Conservation (phyloP, 176 grass and related monocot species). For the Phyllostachys edulis region DNA sequence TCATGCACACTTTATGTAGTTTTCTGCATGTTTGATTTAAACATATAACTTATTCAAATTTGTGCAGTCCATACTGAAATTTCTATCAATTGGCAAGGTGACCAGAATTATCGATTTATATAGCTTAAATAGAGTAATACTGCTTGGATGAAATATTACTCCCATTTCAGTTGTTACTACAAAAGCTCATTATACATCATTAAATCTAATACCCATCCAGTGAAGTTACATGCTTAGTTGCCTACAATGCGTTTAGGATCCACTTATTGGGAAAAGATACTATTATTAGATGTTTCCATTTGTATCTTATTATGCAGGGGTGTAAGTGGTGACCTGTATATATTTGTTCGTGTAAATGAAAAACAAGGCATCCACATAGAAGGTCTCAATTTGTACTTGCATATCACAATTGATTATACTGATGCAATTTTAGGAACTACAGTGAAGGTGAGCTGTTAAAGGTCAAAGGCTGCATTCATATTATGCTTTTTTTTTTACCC, state of each 20-base stretch:
- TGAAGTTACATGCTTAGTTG: background rate
- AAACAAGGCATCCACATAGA: slow-evolving; percentile 74
- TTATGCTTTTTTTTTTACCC: background rate
- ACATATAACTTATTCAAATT: background rate
- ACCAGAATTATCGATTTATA: slow-evolving; percentile 4
- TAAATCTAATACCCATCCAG: background rate
- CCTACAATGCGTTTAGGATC: background rate
- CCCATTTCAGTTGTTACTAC: background rate
- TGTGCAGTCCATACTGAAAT: background rate
- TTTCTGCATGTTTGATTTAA: slow-evolving; percentile 22
- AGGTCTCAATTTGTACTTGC: slow-evolving; percentile 71
- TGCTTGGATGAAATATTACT: background rate
- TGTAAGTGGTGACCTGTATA: slow-evolving; percentile 65
- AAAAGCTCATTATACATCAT: background rate
- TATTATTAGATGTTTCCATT: slow-evolving; percentile 15
- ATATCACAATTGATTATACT: slow-evolving; percentile 71
- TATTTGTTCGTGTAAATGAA: slow-evolving; percentile 65
- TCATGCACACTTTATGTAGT: background rate
- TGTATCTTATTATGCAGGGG: slow-evolving; percentile 54
- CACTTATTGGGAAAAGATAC: background rate
- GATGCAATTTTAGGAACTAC: slow-evolving; percentile 89
- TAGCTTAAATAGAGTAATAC: background rate
- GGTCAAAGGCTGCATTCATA: background rate
- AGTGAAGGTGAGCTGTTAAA: slow-evolving; percentile 57
- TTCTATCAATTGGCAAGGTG: background rate